phyloP scores from a whole-genome alignment of 495 filamentous ascomycete genomes.

The Pyrenopolyporus hunteri region DNA sequence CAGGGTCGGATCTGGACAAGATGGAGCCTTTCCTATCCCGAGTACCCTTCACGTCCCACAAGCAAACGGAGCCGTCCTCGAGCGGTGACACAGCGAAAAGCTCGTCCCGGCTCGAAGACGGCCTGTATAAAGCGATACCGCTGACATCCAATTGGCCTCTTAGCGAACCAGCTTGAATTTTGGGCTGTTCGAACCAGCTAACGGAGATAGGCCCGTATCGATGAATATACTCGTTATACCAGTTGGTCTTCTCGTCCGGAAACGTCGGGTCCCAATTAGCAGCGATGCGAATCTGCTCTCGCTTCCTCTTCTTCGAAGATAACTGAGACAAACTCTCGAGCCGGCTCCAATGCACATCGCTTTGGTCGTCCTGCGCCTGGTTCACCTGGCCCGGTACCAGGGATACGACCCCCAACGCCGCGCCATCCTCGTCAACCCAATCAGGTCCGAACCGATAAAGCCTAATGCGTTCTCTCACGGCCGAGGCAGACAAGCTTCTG shows the following conservation, averaged over 20 bases:
- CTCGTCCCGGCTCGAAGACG: constrained; percentile 50
- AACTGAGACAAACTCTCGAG: constrained; percentile 22
- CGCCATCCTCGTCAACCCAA: constrained; percentile 46
- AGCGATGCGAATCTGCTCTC: constrained; percentile 60
- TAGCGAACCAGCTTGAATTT: constrained; percentile 40
- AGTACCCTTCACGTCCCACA: constrained; percentile 80
- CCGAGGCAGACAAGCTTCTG: constrained; percentile 74
- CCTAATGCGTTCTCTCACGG: constrained; percentile 56
- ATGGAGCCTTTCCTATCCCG: constrained; percentile 67
- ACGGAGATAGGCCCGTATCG: constrained; percentile 74
- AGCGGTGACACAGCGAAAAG: constrained; percentile 76
- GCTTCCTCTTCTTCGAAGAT: constrained; percentile 44
- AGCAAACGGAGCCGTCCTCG: constrained; percentile 82
- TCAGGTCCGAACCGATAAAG: constrained; percentile 43
- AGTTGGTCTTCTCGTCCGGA: constrained; percentile 69
- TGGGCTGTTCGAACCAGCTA: constrained; percentile 74
- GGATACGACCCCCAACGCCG: constrained; percentile 33
- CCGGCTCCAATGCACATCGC: constrained; percentile 27
- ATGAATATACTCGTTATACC: constrained; percentile 89
- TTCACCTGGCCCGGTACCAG: constrained; percentile 47
- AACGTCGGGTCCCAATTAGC: constrained; percentile 85
- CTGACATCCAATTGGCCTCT: constrained; percentile 56
- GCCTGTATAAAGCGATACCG: constrained; percentile 70
- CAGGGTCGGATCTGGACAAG: constrained; percentile 66
- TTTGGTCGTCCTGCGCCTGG: constrained; percentile 33